phyloP scores from a whole-genome alignment of 139 green algal species.

The Astrephomene gubernaculifera region DNA sequence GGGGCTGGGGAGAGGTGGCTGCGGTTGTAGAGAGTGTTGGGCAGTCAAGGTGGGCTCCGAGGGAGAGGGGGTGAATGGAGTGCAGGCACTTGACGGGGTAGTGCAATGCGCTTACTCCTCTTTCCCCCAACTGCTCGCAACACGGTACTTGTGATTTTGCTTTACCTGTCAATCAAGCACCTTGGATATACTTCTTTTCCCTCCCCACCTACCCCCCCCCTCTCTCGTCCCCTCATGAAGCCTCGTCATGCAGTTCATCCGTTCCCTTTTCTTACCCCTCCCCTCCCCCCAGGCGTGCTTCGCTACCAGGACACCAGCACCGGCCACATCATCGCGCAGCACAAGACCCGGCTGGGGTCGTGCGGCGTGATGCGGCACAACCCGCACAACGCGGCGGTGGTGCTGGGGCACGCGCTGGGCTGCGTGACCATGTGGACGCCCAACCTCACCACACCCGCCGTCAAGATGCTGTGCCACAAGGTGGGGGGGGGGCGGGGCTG shows the following conservation, averaged over 20 bases:
- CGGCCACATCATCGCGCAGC: constrained; percentile 87
- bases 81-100: too few relatives aligned
- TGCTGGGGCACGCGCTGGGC: constrained; percentile 90
- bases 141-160: too few relatives aligned
- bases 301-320: constrained; percentile 96
- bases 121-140: too few relatives aligned
- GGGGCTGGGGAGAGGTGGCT: neutral
- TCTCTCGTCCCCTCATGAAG: too few relatives aligned
- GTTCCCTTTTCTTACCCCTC: too few relatives aligned
- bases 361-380: constrained; percentile 88
- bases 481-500: neutral
- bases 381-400: constrained; percentile 89
- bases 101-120: too few relatives aligned
- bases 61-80: too few relatives aligned
- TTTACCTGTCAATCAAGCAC: too few relatives aligned
- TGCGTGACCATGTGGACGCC: constrained; percentile 97
- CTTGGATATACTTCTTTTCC: too few relatives aligned
- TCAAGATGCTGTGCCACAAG: constrained; percentile 95
- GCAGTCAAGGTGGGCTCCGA: too few relatives aligned
- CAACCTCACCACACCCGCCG: constrained; percentile 88
- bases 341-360: constrained; percentile 86
- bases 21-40: neutral
- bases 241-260: too few relatives aligned
- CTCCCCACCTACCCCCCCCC: too few relatives aligned
- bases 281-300: constrained; percentile 72